phyloP scores from a whole-genome alignment of 441 rosid species.

The Populus hybrid region DNA sequence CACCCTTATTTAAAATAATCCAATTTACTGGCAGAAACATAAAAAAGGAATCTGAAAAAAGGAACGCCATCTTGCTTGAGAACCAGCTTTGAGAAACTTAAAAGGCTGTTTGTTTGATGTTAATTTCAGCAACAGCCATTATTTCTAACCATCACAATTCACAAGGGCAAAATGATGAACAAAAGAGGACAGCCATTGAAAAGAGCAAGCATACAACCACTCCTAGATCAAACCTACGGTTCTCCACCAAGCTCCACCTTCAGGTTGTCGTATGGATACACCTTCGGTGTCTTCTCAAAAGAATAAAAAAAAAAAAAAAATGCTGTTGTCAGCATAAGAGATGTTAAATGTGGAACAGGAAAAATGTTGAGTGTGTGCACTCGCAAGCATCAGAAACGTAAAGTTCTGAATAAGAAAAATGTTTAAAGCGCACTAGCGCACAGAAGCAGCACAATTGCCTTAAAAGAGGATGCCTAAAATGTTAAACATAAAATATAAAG shows the following conservation, averaged over 20 bases:
- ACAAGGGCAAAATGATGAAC: constrained; percentile 14
- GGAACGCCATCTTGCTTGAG: not conserved
- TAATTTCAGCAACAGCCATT: constrained; percentile 26
- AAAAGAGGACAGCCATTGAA: constrained; percentile 7
- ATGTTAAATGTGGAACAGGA: not conserved
- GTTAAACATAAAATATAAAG: not conserved
- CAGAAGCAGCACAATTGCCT: not conserved
- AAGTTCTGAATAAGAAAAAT: not conserved
- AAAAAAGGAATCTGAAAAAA: not conserved
- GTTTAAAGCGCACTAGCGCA: not conserved
- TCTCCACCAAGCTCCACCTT: constrained; percentile 97
- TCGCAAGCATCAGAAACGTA: not conserved
- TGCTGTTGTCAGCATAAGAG: constrained; percentile 3
- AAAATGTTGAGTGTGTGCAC: not conserved
- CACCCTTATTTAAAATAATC: not conserved
- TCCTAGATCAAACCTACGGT: constrained; percentile 36
- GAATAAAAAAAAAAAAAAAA: constrained; percentile 1
- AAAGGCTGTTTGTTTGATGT: constrained; percentile 16
- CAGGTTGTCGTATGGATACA: constrained; percentile 87
- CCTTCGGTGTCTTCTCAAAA: constrained; percentile 66
- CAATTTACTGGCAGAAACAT: not conserved
- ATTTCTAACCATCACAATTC: constrained; percentile 24
- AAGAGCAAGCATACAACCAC: constrained; percentile 5
- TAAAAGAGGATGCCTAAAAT: not conserved
- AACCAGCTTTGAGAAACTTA: constrained; percentile 10